Base-by-base conservation (phyloP, 192 early-diverging fungal genomes). In the Coemansia biformis region DNA sequence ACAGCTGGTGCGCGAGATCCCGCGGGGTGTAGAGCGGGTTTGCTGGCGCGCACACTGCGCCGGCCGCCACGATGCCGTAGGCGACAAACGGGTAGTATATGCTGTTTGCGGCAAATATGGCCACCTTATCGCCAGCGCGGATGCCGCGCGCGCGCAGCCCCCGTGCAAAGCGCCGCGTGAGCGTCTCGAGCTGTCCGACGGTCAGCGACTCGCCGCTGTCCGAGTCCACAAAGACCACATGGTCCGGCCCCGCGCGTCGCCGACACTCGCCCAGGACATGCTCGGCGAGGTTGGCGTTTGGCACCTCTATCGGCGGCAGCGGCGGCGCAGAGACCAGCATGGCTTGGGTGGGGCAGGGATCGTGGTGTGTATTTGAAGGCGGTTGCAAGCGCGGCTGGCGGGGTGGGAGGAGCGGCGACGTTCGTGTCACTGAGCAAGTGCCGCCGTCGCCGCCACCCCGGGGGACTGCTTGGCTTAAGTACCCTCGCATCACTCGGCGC, bases 1-100 rank as follows among this genome's bases (percentile, higher is more conserved):
- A 43, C 34, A 96, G 66, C 60, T 95, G 92, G 50, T 87, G 80
- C 2, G 82, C 78, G 5, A 93, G 75, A 46, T 97, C 93, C 26
- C 68, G 59, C 32, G 77, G 68, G 10, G 84, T 90, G 66, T 96
- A 96, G 17, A 75, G 61, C 38, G 91, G 89, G 58, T 92, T 96
- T 30, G 80, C 79, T 6, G 83, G 81, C 2, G 87, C 83, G 39
- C 89, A 78, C 1, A 79, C 69, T 26, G 79, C 79, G 22, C 86
- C 80, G 2, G 80, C 66, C 22, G 79, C 75, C 8, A 91, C 63
- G 21, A 82, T 59, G 7, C 80, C 80, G 19, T 84, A 78, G 8
- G 85, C 61, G 30, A 75, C 82, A 23, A 84, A 57, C n/a, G 86
- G 81, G 65, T 79, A 80, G 44, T 78, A 65, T 43, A 90, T 80